Percentiles rank a stretch among this genome's conserved stretches.
Evolutionary conservation across 2,329 filamentous ascomycete genomes (phyloP).

Genomic region (Teratosphaeria pseudoeucalypti): DNA sequence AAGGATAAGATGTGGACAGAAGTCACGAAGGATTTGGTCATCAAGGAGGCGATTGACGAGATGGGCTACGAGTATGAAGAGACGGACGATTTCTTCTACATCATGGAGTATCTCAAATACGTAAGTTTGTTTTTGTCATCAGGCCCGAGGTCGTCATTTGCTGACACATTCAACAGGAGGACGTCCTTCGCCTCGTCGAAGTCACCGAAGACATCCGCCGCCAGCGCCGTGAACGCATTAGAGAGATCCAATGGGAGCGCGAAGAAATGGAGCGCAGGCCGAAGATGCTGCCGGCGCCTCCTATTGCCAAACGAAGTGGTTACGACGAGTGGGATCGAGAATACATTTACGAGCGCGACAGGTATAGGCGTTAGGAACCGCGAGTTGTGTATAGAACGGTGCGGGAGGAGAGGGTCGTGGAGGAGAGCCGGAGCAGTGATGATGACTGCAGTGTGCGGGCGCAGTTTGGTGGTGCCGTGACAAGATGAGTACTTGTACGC

Average conservation of each 20-base stretch:
- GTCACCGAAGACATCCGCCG: slow-evolving; percentile 72
- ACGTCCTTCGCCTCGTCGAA: slow-evolving; percentile 74
- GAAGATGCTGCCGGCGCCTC: slow-evolving; percentile 31
- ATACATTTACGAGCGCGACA: slow-evolving; percentile 49
- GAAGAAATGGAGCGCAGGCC: slow-evolving; percentile 42
- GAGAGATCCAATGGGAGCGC: slow-evolving; percentile 52
- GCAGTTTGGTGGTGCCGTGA: not conserved
- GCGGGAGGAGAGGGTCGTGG: not conserved
- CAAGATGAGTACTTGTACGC: not conserved
- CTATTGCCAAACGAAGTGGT: slow-evolving; percentile 30
- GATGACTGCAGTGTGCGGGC: not conserved
- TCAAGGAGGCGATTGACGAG: slow-evolving; percentile 75
- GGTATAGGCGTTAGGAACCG: slow-evolving; percentile 7
- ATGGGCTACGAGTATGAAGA: slow-evolving; percentile 84
- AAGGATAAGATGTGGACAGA: slow-evolving; percentile 74
- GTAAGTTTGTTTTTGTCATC: slow-evolving; percentile 47
- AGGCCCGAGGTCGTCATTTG: not conserved
- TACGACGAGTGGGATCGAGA: slow-evolving; percentile 61
- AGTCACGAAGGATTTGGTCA: slow-evolving; percentile 85
- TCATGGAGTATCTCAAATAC: slow-evolving; percentile 81
- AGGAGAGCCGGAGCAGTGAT: not conserved
- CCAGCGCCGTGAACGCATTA: slow-evolving; percentile 47
- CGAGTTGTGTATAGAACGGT: not conserved
- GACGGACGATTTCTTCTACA: slow-evolving; percentile 79
- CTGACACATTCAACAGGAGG: slow-evolving; percentile 52